A percentile compares a stretch with the other conserved stretches of the same genome.
These are phyloP conservation scores for Exophiala phaeomuriformis DNA, from an alignment of 2,329 filamentous ascomycete genomes.

Conservation along the genomic window DNA sequence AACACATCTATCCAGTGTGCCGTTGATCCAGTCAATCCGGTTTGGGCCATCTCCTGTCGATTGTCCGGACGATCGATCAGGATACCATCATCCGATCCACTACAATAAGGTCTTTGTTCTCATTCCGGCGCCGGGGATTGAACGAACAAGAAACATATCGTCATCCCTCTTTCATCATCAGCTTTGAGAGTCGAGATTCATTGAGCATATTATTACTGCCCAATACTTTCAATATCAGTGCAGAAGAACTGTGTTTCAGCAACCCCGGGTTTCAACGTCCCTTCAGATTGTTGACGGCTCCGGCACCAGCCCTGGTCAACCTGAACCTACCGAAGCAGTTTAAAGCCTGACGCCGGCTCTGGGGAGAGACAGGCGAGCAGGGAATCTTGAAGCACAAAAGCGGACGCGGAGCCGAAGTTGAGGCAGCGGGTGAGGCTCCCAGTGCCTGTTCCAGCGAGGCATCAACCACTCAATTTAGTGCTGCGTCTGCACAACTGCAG, in stretches of 20 bases:
- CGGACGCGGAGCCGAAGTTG: not conserved
- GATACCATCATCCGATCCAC: slow-evolving; percentile 2
- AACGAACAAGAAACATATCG: not conserved
- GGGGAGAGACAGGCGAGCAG: not conserved
- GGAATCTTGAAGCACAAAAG: not conserved
- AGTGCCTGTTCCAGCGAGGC: not conserved
- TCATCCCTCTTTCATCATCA: not conserved
- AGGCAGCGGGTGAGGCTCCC: not conserved
- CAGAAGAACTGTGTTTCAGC: not conserved
- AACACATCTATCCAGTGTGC: not conserved
- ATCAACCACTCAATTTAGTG: not conserved
- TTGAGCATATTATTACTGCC: not conserved
- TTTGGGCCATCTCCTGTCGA: not conserved
- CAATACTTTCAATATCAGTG: not conserved
- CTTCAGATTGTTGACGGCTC: not conserved
- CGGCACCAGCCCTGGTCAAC: not conserved
- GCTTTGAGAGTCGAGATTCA: not conserved
- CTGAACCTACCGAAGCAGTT: not conserved
- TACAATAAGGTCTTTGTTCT: slow-evolving; percentile 1
- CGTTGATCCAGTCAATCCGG: not conserved
- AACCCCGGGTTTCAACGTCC: not conserved
- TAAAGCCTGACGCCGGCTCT: not conserved
- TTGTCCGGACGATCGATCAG: not conserved
- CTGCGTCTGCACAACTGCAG: too few relatives aligned
- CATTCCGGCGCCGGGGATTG: not conserved